Conservation (phyloP, 805 yeast species). For the Cyberlindnera euphorbiae region DNA sequence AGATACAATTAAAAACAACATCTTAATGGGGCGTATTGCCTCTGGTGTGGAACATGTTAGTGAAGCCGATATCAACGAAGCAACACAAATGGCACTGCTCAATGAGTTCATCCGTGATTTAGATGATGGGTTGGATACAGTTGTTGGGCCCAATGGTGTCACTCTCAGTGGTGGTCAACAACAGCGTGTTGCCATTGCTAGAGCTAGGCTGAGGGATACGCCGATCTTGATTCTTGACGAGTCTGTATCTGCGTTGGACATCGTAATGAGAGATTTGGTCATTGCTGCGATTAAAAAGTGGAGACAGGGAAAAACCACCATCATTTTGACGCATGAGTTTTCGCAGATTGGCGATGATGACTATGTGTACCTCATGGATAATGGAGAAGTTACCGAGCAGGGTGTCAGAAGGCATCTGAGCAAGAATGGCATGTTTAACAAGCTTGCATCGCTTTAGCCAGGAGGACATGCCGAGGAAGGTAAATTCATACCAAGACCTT, state of each 20-base stretch:
- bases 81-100: conserved; percentile 49
- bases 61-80: conserved; percentile 33
- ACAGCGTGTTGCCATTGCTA: conserved; percentile 79
- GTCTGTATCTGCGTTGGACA: conserved; percentile 77
- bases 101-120: conserved; percentile 42
- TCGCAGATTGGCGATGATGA: conserved; percentile 54
- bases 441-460: conserved; percentile 18
- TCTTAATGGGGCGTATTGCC: conserved; percentile 43
- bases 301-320: conserved; percentile 69
- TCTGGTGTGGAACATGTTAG: conserved; percentile 21
- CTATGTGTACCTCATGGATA: conserved; percentile 50
- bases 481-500: neutral
- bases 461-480: conserved; percentile 3
- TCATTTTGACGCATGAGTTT: conserved; percentile 77
- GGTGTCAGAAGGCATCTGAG: conserved; percentile 37
- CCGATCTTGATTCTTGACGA: conserved; percentile 84
- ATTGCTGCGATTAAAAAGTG: conserved; percentile 48
- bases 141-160: conserved; percentile 41
- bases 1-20: conserved; percentile 57
- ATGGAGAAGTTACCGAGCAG: conserved; percentile 48
- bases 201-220: conserved; percentile 71
- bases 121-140: conserved; percentile 52
- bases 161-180: conserved; percentile 86
- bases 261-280: conserved; percentile 38
- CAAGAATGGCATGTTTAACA: conserved; percentile 15